Percentiles rank a stretch among this genome's conserved stretches.
These are phyloP conservation scores for Cladosporium sp. DNA, from an alignment of 2,329 filamentous ascomycete genomes.

Conservation along the genomic window DNA sequence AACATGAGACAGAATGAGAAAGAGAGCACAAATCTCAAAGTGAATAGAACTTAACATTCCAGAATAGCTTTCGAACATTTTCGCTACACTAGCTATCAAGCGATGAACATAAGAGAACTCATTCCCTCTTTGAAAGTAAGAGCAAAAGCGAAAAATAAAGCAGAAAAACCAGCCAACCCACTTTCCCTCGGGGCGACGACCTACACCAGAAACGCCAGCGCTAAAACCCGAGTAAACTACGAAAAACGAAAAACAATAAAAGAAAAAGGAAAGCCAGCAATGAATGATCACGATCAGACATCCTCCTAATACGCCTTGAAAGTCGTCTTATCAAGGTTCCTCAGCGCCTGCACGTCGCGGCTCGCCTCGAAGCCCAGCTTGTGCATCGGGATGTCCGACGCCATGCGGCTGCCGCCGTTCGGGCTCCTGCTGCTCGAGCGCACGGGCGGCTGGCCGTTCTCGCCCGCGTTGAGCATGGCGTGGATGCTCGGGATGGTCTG, in stretches of 20 bases:
- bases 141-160: neutral
- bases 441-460: conserved; percentile 20
- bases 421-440: conserved; percentile 31
- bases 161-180: neutral
- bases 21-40: too few species aligned
- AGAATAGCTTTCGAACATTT: too few species aligned
- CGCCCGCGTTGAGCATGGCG: conserved; percentile 39
- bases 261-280: too few species aligned
- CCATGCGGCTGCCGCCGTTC: conserved; percentile 20
- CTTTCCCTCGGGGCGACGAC: neutral
- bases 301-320: conserved; percentile 26
- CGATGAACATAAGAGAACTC: neutral
- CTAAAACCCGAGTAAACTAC: conserved; percentile 6
- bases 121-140: neutral
- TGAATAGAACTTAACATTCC: too few species aligned
- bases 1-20: too few species aligned
- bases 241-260: neutral
- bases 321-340: conserved; percentile 35
- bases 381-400: conserved; percentile 35
- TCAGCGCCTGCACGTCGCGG: conserved; percentile 32
- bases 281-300: neutral
- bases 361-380: conserved; percentile 36
- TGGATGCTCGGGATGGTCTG: conserved; percentile 52
- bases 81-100: too few species aligned
- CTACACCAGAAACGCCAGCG: conserved; percentile 5